Conservation (phyloP, 2,329 filamentous ascomycete genomes). For the Coniochaeta pulveracea region DNA sequence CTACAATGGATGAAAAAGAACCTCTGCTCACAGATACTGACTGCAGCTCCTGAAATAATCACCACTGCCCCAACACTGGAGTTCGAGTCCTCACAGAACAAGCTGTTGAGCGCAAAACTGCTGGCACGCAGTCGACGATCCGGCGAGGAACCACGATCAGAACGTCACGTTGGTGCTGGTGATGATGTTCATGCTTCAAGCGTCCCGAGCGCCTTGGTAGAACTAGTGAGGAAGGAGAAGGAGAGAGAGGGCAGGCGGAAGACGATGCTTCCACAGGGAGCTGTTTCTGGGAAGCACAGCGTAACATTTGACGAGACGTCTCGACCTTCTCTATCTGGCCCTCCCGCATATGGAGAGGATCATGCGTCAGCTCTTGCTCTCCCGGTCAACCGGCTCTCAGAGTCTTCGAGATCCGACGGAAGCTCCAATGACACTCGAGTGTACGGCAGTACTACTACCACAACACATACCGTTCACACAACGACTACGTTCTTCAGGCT, state of each 20-base stretch:
- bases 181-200: slow-evolving; percentile 9
- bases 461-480: slow-evolving; percentile 50
- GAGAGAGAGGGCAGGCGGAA: slow-evolving; percentile 30
- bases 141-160: slow-evolving; percentile 31
- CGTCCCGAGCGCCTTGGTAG: too few relatives aligned
- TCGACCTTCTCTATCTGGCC: slow-evolving; percentile 29
- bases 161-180: slow-evolving; percentile 10
- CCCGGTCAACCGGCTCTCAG: slow-evolving; percentile 57
- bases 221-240: too few relatives aligned
- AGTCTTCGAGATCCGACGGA: slow-evolving; percentile 82
- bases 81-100: slow-evolving; percentile 39
- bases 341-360: slow-evolving; percentile 49
- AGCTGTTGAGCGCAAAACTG: slow-evolving; percentile 42
- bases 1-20: too few relatives aligned
- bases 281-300: slow-evolving; percentile 26
- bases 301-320: slow-evolving; percentile 53
- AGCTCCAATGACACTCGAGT: slow-evolving; percentile 59
- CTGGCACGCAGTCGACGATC: slow-evolving; percentile 41
- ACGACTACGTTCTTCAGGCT: slow-evolving; percentile 73
- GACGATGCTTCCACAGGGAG: slow-evolving; percentile 22
- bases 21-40: too few relatives aligned
- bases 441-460: slow-evolving; percentile 46
- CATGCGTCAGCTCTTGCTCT: slow-evolving; percentile 50
- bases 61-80: slow-evolving; percentile 79
- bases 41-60: slow-evolving; percentile 64